Evolutionary conservation across 306 rosid species (phyloP).

Genomic region (Neltuma alba): DNA sequence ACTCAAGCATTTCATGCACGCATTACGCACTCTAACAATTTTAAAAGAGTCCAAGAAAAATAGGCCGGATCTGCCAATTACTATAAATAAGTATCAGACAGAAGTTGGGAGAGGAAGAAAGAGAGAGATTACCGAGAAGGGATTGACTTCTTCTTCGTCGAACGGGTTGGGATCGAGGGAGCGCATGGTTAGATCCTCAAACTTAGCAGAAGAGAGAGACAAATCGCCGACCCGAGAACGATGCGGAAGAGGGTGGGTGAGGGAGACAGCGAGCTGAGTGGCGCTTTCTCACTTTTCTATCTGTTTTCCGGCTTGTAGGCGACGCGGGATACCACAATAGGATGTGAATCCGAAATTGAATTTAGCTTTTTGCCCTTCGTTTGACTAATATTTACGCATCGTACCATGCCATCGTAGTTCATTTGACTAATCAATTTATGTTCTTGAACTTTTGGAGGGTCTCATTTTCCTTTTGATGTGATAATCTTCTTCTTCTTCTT

Average conservation of each 20-base stretch:
- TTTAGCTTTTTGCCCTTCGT: constrained; percentile 25
- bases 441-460: no score
- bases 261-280: constrained; percentile 22
- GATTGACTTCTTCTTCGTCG: constrained; percentile 92
- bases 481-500: no score
- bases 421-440: no score
- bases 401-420: no score
- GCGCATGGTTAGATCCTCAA: constrained; percentile 79
- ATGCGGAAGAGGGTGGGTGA: neutral
- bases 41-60: constrained; percentile 16
- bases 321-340: constrained; percentile 57
- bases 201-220: constrained; percentile 39
- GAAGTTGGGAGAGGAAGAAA: constrained; percentile 12
- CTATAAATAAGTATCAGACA: constrained; percentile 6
- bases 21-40: neutral
- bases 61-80: constrained; percentile 46
- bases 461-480: no score
- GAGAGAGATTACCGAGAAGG: constrained; percentile 72
- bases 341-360: constrained; percentile 21
- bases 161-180: constrained; percentile 93
- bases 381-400: constrained; percentile 21
- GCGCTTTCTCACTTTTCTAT: constrained; percentile 37
- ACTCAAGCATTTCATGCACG: constrained; percentile 10
- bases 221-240: constrained; percentile 20
- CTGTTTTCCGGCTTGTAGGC: constrained; percentile 31